A percentile compares a stretch with the other conserved stretches of the same genome.
phyloP scores from a whole-genome alignment of 1,284 basidiomycete genomes.

The Cerrena zonata region DNA sequence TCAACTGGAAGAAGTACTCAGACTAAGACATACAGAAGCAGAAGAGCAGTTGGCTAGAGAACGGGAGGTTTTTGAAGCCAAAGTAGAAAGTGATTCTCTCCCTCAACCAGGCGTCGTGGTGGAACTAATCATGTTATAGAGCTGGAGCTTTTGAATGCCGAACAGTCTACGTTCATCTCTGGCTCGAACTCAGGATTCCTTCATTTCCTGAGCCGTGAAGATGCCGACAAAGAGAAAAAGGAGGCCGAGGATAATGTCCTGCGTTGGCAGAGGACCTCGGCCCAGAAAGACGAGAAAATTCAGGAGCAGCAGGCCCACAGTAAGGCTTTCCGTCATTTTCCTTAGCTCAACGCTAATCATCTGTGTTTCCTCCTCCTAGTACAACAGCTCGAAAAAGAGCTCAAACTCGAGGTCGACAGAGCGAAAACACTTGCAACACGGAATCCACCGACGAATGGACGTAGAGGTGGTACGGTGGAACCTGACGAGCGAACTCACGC shows the following conservation, averaged over 20 bases:
- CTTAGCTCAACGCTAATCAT: background rate
- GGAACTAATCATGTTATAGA: constrained; percentile 32
- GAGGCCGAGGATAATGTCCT: constrained; percentile 44
- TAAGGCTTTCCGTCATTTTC: constrained; percentile 20
- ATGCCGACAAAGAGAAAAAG: constrained; percentile 62
- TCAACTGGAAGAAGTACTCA: constrained; percentile 53
- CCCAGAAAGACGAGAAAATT: constrained; percentile 42
- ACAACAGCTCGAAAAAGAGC: constrained; percentile 36
- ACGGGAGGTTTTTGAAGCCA: constrained; percentile 43
- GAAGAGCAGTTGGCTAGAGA: constrained; percentile 48
- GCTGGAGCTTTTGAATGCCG: constrained; percentile 35
- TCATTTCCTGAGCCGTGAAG: constrained; percentile 66
- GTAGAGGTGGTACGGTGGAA: constrained; percentile 23
- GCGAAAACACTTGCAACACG: constrained; percentile 42
- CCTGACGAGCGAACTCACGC: constrained; percentile 47
- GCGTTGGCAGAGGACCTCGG: constrained; percentile 38
- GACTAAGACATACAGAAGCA: constrained; percentile 55
- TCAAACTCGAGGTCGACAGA: constrained; percentile 57
- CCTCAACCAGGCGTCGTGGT: constrained; percentile 7
- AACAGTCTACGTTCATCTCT: constrained; percentile 5
- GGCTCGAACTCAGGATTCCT: constrained; percentile 26
- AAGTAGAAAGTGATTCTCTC: constrained; percentile 40
- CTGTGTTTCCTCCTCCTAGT: background rate
- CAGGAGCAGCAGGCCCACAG: constrained; percentile 41
- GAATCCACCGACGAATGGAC: constrained; percentile 22